Evolutionary conservation across 1,284 basidiomycete genomes (phyloP).

Genomic region (Marasmius fiardii): DNA sequence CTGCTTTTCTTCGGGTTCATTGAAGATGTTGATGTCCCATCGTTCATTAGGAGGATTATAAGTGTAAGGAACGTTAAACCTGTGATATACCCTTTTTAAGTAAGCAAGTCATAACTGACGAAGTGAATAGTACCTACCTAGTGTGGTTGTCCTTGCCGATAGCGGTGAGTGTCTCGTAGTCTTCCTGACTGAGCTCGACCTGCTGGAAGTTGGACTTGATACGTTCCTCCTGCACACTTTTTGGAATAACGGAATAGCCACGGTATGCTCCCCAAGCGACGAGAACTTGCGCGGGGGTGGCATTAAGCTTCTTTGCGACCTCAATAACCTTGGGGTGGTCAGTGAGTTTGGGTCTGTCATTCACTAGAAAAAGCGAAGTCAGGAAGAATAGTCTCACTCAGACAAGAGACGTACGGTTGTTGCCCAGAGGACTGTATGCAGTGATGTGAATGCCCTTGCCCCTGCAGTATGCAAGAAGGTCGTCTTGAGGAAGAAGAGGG

Average conservation of each 20-base stretch:
- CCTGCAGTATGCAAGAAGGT: constrained; percentile 67
- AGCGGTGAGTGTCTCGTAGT: constrained; percentile 54
- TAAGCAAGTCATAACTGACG: background rate
- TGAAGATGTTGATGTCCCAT: constrained; percentile 60
- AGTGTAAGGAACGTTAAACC: background rate
- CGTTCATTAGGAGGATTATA: constrained; percentile 29
- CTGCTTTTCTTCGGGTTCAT: constrained; percentile 41
- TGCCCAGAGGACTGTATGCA: constrained; percentile 84
- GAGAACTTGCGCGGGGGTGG: constrained; percentile 66
- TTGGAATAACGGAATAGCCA: constrained; percentile 71
- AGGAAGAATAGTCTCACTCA: constrained; percentile 4
- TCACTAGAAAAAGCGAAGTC: constrained; percentile 32
- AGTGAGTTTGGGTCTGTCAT: constrained; percentile 55
- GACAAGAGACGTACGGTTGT: constrained; percentile 49
- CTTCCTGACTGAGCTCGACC: constrained; percentile 57
- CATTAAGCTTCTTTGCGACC: constrained; percentile 54
- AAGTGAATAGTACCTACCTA: constrained; percentile 33
- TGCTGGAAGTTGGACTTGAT: constrained; percentile 73
- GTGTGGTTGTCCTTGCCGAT: constrained; percentile 52
- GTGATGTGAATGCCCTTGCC: constrained; percentile 77
- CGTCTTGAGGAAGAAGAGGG: constrained; percentile 72
- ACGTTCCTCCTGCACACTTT: constrained; percentile 60
- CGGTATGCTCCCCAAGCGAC: constrained; percentile 67
- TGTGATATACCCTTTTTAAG: background rate
- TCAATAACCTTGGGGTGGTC: constrained; percentile 61